These are phyloP conservation scores for Inonotus hispidus DNA, from an alignment of 1,284 basidiomycete species.

Conservation along the genomic window DNA sequence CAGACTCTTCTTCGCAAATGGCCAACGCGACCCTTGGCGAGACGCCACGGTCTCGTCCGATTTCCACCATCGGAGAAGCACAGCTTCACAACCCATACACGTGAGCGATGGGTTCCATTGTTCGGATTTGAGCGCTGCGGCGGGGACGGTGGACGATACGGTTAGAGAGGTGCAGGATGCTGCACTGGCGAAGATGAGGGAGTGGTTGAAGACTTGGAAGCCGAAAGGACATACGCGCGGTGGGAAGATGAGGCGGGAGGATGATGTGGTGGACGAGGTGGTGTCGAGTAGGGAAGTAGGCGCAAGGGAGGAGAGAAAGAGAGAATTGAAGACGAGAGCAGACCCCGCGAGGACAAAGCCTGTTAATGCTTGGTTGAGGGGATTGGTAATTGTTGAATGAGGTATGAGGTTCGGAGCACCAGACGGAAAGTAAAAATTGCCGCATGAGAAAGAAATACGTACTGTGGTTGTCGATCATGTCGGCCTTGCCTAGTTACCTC, in stretches of 20 bases:
- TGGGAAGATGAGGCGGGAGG: neutral
- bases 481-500: no score
- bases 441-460: no score
- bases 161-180: slow-evolving; percentile 48
- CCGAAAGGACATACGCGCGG: neutral
- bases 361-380: slow-evolving; percentile 12
- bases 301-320: neutral
- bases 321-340: neutral
- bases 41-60: slow-evolving; percentile 62
- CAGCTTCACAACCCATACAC: slow-evolving; percentile 47
- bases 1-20: slow-evolving; percentile 65
- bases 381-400: neutral
- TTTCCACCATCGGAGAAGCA: slow-evolving; percentile 42
- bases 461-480: no score
- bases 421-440: no score
- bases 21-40: slow-evolving; percentile 67
- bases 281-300: neutral
- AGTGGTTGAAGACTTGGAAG: slow-evolving; percentile 47
- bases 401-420: no score
- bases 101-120: slow-evolving; percentile 61
- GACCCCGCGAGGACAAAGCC: neutral
- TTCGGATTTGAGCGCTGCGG: slow-evolving; percentile 47
- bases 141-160: slow-evolving; percentile 43
- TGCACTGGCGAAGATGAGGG: slow-evolving; percentile 39
- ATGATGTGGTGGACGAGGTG: neutral